These are phyloP conservation scores for Abrus pulchellus DNA, from an alignment of 306 rosid species.

Conservation along the genomic window DNA sequence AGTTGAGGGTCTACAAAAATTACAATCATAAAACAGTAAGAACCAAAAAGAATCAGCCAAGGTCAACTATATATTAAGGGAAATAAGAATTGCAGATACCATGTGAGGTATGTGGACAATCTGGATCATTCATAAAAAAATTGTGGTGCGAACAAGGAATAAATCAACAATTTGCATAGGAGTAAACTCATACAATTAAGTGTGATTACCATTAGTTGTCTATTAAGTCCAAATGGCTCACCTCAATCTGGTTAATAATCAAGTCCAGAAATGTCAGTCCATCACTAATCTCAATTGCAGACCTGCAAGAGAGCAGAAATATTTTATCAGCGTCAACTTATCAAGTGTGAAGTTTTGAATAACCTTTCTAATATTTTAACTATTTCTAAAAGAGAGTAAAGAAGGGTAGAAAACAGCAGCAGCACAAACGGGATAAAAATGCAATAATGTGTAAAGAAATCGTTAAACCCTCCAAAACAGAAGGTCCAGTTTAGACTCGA, in stretches of 20 bases:
- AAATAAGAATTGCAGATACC: background rate
- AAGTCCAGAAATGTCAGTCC: slow-evolving; percentile 68
- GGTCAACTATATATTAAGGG: background rate
- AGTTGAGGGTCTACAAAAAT: slow-evolving; percentile 64
- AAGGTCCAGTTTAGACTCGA: too few relatives aligned
- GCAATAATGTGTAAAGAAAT: background rate
- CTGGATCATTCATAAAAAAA: slow-evolving; percentile 3
- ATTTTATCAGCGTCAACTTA: background rate
- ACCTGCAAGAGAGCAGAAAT: slow-evolving; percentile 56
- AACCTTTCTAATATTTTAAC: background rate
- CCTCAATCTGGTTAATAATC: slow-evolving; percentile 75
- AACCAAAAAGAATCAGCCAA: slow-evolving; percentile 14
- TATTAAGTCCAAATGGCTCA: slow-evolving; percentile 34
- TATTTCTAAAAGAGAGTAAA: background rate
- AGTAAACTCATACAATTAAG: background rate
- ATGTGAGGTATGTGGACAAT: slow-evolving; percentile 24
- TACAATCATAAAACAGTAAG: slow-evolving; percentile 34
- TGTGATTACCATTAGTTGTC: slow-evolving; percentile 5
- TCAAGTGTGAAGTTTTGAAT: slow-evolving; percentile 25
- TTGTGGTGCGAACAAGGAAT: background rate
- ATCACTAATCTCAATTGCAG: slow-evolving; percentile 56
- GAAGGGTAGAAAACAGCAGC: background rate
- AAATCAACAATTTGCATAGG: slow-evolving; percentile 19
- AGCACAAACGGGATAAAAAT: background rate
- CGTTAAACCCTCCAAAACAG: background rate